phyloP scores from a whole-genome alignment of 306 rosid genomes.

The Casuarina cunninghamiana region DNA sequence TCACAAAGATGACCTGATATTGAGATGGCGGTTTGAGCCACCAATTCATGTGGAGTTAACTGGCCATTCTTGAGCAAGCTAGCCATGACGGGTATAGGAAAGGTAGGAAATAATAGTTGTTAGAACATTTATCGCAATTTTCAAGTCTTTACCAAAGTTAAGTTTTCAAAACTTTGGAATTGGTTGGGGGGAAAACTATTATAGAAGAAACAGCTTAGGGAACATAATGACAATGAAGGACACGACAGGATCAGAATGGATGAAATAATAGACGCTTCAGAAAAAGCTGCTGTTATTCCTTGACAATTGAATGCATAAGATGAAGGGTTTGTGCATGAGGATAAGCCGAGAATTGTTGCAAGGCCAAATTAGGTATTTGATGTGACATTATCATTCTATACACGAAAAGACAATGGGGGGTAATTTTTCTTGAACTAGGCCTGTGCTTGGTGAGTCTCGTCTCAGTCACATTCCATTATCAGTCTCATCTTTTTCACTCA shows the following conservation, averaged over 20 bases:
- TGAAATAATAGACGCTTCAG: background rate
- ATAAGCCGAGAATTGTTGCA: slow-evolving; percentile 27
- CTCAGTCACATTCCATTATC: slow-evolving; percentile 32
- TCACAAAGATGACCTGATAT: background rate
- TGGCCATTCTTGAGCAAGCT: background rate
- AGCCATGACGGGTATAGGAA: background rate
- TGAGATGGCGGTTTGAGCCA: background rate
- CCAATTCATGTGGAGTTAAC: background rate
- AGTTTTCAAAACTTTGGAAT: background rate
- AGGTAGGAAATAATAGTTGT: background rate
- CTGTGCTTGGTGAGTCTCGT: slow-evolving; percentile 28
- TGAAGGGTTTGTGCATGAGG: background rate
- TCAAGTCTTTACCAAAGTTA: background rate
- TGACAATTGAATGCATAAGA: slow-evolving; percentile 9
- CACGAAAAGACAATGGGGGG: slow-evolving; percentile 13
- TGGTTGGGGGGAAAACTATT: background rate
- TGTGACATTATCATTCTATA: slow-evolving; percentile 18
- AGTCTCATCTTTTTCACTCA: slow-evolving; percentile 14
- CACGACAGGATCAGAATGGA: background rate
- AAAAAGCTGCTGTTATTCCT: background rate
- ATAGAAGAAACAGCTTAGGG: background rate
- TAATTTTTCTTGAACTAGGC: slow-evolving; percentile 28
- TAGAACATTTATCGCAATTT: background rate
- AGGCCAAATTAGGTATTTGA: slow-evolving; percentile 35
- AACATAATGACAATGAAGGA: background rate